Percentiles rank a stretch among this genome's conserved stretches.
Conservation (phyloP, 2,329 filamentous ascomycete species). For the Aspergillus arachidicola region DNA sequence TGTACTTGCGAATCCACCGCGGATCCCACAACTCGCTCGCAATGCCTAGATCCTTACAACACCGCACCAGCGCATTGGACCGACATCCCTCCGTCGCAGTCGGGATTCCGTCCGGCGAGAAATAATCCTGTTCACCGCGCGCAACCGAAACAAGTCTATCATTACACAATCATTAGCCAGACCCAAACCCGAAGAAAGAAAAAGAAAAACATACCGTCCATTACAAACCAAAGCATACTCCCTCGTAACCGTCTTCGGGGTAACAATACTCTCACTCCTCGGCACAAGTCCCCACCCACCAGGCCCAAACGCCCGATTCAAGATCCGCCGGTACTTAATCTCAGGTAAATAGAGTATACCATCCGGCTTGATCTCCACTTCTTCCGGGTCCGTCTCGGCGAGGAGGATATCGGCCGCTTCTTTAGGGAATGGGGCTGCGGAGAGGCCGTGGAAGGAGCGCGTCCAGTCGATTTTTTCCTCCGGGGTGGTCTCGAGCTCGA, state of each 20-base stretch:
- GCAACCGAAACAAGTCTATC: slow-evolving; percentile 84
- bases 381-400: slow-evolving; percentile 66
- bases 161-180: background rate
- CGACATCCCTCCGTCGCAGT: slow-evolving; percentile 97
- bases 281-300: slow-evolving; percentile 95
- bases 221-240: slow-evolving; percentile 91
- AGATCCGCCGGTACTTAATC: slow-evolving; percentile 92
- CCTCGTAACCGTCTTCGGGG: slow-evolving; percentile 77
- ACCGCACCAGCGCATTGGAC: slow-evolving; percentile 95
- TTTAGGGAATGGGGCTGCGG: slow-evolving; percentile 67
- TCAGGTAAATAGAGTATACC: slow-evolving; percentile 95
- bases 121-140: slow-evolving; percentile 93
- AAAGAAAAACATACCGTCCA: slow-evolving; percentile 66
- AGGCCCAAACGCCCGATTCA: slow-evolving; percentile 89
- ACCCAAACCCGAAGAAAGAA: background rate
- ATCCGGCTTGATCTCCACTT: slow-evolving; percentile 97
- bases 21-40: slow-evolving; percentile 97
- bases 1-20: slow-evolving; percentile 81
- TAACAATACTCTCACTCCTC: slow-evolving; percentile 80
- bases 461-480: slow-evolving; percentile 73
- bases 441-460: slow-evolving; percentile 79
- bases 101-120: slow-evolving; percentile 83
- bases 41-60: slow-evolving; percentile 96
- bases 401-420: slow-evolving; percentile 71
- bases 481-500: slow-evolving; percentile 30